A percentile compares a stretch with the other conserved stretches of the same genome.
These are phyloP conservation scores for Tillandsia fasciculata DNA, from an alignment of 176 grass and related monocot species.

Conservation along the genomic window DNA sequence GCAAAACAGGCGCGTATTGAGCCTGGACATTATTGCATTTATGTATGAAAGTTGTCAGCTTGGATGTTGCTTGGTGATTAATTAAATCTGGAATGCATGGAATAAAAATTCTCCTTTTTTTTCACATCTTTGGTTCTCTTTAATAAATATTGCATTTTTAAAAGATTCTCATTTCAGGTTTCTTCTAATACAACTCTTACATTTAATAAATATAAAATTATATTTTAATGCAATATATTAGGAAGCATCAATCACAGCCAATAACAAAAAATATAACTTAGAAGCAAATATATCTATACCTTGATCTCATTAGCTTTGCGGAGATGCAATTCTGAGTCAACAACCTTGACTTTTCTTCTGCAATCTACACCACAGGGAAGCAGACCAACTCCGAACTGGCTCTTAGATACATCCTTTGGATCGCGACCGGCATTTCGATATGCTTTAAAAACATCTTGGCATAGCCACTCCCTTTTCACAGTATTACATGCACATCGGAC, in stretches of 20 bases:
- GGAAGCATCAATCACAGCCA: too few species aligned
- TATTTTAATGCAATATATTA: too few species aligned
- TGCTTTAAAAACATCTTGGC: conserved; percentile 73
- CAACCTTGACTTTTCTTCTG: conserved; percentile 45
- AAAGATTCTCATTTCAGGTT: too few species aligned
- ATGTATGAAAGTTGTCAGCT: too few species aligned
- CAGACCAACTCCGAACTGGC: conserved; percentile 71
- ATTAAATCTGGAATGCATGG: not conserved
- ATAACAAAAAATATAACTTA: not conserved
- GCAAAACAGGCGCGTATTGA: too few species aligned
- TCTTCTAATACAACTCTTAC: too few species aligned
- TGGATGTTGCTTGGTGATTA: too few species aligned
- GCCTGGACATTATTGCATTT: too few species aligned
- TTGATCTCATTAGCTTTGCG: conserved; percentile 64
- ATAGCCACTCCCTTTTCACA: conserved; percentile 82
- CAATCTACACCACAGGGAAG: conserved; percentile 57
- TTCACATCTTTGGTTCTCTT: too few species aligned
- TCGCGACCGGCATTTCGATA: conserved; percentile 48
- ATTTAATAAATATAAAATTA: too few species aligned
- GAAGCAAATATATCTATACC: conserved; percentile 22
- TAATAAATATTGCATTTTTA: too few species aligned
- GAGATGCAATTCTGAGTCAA: conserved; percentile 55
- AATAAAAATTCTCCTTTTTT: not conserved
- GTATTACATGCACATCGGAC: conserved; percentile 72
- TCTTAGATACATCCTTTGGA: conserved; percentile 67